phyloP scores from a whole-genome alignment of 768 basidiomycete genomes.

The Mycena leptocephala region DNA sequence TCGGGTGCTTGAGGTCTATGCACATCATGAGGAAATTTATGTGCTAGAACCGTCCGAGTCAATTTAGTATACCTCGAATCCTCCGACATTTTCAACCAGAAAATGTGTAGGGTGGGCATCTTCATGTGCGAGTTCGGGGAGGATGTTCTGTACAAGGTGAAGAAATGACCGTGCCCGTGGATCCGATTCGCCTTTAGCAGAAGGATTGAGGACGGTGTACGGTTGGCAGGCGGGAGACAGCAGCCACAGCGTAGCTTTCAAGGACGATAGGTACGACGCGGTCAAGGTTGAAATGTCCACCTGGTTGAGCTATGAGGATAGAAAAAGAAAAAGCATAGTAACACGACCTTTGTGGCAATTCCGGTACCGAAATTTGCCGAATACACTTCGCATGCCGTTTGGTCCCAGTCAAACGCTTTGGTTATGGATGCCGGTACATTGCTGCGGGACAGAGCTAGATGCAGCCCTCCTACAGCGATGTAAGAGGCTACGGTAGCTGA shows the following conservation, averaged over 20 bases:
- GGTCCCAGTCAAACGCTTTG: conserved; percentile 91
- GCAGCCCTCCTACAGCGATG: conserved; percentile 74
- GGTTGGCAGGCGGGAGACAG: conserved; percentile 90
- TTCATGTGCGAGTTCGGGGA: conserved; percentile 69
- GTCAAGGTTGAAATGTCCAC: conserved; percentile 74
- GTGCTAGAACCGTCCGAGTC: no score
- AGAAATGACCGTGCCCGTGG: conserved; percentile 85
- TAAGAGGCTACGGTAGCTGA: conserved; percentile 13
- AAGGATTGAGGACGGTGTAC: conserved; percentile 84
- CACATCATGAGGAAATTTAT: background rate
- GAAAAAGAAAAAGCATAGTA: background rate
- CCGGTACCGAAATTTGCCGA: conserved; percentile 68
- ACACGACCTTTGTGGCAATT: conserved; percentile 67
- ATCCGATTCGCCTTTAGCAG: conserved; percentile 79
- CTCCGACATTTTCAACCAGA: conserved; percentile 87
- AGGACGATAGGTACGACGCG: conserved; percentile 60
- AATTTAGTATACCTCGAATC: conserved; percentile 79
- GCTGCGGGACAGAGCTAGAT: conserved; percentile 75
- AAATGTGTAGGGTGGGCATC: conserved; percentile 70
- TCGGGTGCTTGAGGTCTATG: conserved; percentile 77
- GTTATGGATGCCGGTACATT: conserved; percentile 63
- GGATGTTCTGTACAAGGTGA: conserved; percentile 74
- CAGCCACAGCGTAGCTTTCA: conserved; percentile 80
- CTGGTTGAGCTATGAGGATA: background rate
- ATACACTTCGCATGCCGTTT: conserved; percentile 81